Evolutionary conservation across 495 filamentous ascomycete species (phyloP).

Genomic region (Lasiosphaeria ovina): DNA sequence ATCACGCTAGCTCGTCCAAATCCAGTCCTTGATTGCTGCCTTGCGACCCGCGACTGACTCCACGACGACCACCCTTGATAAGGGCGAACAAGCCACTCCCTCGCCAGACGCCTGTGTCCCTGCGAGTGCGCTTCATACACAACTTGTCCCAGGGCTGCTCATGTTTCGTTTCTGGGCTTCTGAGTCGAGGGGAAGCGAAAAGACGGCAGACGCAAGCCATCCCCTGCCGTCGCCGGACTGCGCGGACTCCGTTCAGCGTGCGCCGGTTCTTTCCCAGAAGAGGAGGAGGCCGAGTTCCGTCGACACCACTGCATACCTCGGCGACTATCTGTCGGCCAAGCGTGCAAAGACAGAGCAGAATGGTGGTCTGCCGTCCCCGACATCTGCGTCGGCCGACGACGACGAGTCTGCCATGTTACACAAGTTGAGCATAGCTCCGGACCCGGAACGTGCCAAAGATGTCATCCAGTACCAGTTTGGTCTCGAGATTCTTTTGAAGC

Average conservation of each 20-base stretch:
- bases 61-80: slow-evolving; percentile 5
- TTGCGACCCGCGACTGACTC: slow-evolving; percentile 14
- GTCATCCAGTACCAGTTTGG: slow-evolving; percentile 81
- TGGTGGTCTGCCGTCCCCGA: slow-evolving; percentile 33
- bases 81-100: slow-evolving; percentile 2
- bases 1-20: slow-evolving; percentile 1
- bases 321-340: slow-evolving; percentile 26
- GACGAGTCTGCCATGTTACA: slow-evolving; percentile 22
- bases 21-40: slow-evolving; percentile 23
- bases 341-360: slow-evolving; percentile 36
- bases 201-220: slow-evolving; percentile 26
- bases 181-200: slow-evolving; percentile 48
- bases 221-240: slow-evolving; percentile 16
- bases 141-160: slow-evolving; percentile 18
- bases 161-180: slow-evolving; percentile 54
- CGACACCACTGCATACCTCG: slow-evolving; percentile 18
- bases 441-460: slow-evolving; percentile 56
- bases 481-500: slow-evolving; percentile 89
- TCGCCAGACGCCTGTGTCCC: background rate
- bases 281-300: slow-evolving; percentile 37
- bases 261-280: slow-evolving; percentile 25
- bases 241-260: slow-evolving; percentile 14
- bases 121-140: slow-evolving; percentile 7
- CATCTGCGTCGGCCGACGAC: slow-evolving; percentile 26
- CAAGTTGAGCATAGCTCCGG: slow-evolving; percentile 17